These are phyloP conservation scores for Medicago ruthenica DNA, from an alignment of 306 rosid genomes.

Conservation along the genomic window DNA sequence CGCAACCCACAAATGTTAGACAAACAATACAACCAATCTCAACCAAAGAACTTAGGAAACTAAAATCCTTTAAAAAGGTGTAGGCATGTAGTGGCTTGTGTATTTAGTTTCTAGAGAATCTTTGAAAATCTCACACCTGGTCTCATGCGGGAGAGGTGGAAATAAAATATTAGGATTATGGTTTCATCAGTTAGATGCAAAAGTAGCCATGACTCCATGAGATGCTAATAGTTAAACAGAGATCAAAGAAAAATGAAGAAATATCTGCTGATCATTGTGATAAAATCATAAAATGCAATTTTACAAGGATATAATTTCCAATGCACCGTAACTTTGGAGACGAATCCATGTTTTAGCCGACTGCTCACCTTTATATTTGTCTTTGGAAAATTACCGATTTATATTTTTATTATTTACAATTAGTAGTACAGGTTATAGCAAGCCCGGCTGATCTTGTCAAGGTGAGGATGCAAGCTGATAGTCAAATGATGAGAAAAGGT, in stretches of 20 bases:
- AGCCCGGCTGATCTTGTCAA: slow-evolving; percentile 97
- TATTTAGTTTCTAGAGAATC: too few species aligned
- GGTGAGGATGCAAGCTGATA: slow-evolving; percentile 95
- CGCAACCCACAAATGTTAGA: too few species aligned
- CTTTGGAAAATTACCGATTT: slow-evolving; percentile 33
- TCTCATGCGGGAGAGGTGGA: too few species aligned
- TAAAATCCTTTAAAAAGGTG: too few species aligned
- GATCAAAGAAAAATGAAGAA: background rate
- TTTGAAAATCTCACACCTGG: too few species aligned
- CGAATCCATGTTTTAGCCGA: slow-evolving; percentile 12
- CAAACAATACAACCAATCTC: too few species aligned
- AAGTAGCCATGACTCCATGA: too few species aligned
- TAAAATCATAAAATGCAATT: slow-evolving; percentile 32
- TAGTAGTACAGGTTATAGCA: slow-evolving; percentile 73
- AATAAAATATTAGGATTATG: too few species aligned
- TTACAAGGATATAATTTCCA: background rate
- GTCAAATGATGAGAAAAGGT: slow-evolving; percentile 65
- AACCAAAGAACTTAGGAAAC: too few species aligned
- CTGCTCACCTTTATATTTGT: slow-evolving; percentile 1
- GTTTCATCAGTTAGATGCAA: too few species aligned
- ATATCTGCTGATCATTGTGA: background rate
- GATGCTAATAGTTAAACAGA: too few species aligned
- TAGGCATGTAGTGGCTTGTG: too few species aligned
- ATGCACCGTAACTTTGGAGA: background rate
- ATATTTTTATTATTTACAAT: slow-evolving; percentile 43